Conservation (phyloP, 1,284 basidiomycete species). For the Cryptococcus maquisensis region DNA sequence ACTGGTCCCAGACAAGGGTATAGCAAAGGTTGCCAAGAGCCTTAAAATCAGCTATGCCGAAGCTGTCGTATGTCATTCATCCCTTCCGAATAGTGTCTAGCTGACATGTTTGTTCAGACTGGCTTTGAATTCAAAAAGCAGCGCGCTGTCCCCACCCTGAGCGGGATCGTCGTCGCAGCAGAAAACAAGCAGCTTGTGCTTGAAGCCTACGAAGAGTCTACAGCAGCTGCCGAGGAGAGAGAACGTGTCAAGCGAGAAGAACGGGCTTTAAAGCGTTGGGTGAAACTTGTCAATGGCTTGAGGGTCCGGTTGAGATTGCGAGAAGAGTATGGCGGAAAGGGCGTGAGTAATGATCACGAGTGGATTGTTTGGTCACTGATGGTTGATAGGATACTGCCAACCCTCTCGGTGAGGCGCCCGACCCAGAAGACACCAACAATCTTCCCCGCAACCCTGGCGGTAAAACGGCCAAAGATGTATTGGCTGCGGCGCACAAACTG, state of each 20-base stretch:
- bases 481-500: slow-evolving; percentile 26
- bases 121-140: slow-evolving; percentile 92
- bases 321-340: slow-evolving; percentile 62
- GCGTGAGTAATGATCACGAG: background rate
- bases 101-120: slow-evolving; percentile 22
- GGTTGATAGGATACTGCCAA: slow-evolving; percentile 27
- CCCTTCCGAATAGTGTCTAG: background rate
- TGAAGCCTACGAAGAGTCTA: slow-evolving; percentile 80
- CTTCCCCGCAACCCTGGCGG: background rate
- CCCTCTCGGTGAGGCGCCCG: slow-evolving; percentile 25
- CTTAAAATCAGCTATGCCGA: slow-evolving; percentile 88
- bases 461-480: slow-evolving; percentile 26
- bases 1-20: slow-evolving; percentile 65
- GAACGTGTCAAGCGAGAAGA: slow-evolving; percentile 72
- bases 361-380: background rate
- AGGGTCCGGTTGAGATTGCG: slow-evolving; percentile 76
- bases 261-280: slow-evolving; percentile 82
- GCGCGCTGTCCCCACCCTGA: slow-evolving; percentile 77
- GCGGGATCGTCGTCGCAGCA: slow-evolving; percentile 79
- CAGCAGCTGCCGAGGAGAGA: slow-evolving; percentile 71
- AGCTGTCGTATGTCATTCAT: slow-evolving; percentile 66
- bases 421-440: background rate
- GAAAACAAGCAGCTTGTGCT: slow-evolving; percentile 73
- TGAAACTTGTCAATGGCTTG: slow-evolving; percentile 78
- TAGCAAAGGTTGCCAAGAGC: slow-evolving; percentile 80